Evolutionary conservation across 306 rosid genomes (phyloP).

Genomic region (Erythrophleum fordii): DNA sequence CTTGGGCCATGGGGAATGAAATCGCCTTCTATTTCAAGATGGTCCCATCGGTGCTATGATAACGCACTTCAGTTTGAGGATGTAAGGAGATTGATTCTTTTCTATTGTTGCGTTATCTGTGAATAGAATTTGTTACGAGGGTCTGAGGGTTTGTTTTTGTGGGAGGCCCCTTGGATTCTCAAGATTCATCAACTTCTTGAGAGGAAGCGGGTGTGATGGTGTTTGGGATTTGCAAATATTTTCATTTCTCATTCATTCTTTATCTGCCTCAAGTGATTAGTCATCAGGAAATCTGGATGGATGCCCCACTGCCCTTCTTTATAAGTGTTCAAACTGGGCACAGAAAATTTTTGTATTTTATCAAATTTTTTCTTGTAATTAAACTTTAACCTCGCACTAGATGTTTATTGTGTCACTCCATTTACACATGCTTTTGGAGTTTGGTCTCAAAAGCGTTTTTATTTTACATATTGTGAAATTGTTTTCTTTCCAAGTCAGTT

Average conservation of each 20-base stretch:
- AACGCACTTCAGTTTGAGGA: constrained; percentile 13
- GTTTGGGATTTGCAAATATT: not conserved
- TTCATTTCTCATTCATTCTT: not conserved
- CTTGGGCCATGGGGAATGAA: constrained; percentile 16
- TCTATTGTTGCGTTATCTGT: not conserved
- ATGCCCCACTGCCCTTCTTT: not conserved
- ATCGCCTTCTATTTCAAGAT: constrained; percentile 25
- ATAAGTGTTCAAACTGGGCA: not conserved
- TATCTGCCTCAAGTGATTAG: not conserved
- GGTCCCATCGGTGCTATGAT: constrained; percentile 1
- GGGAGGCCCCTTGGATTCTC: constrained; percentile 7
- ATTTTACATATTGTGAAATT: not conserved
- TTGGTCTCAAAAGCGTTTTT: not conserved
- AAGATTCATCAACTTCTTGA: constrained; percentile 4
- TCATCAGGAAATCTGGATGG: not conserved
- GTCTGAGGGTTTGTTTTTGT: constrained; percentile 4
- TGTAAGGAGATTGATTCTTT: not conserved
- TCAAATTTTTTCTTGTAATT: not conserved
- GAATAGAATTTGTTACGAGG: not conserved
- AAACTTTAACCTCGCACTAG: not conserved
- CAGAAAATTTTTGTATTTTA: not conserved
- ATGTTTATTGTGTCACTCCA: not conserved
- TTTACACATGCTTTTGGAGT: not conserved
- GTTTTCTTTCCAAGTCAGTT: no score
- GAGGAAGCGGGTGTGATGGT: constrained; percentile 4